Evolutionary conservation across 148 eudicot genomes (phyloP).

Genomic region (Camellia sinensis): DNA sequence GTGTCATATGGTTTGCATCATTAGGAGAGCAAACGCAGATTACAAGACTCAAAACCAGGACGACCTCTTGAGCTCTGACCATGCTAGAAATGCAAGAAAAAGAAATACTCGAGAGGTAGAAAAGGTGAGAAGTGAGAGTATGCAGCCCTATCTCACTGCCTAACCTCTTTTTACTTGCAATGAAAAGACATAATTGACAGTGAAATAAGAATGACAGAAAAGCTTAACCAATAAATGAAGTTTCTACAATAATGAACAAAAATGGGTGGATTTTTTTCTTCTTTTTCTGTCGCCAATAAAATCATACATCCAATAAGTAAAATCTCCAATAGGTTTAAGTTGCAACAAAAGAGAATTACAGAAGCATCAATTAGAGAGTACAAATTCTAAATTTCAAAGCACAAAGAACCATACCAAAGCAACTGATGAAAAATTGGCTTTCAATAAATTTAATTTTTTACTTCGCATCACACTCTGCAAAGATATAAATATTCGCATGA

Average conservation of each 20-base stretch:
- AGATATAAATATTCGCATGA: slow-evolving; percentile 1
- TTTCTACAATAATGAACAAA: neutral
- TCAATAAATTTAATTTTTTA: slow-evolving; percentile 26
- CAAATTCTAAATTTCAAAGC: neutral
- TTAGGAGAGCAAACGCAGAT: too few species aligned
- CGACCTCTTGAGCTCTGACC: too few species aligned
- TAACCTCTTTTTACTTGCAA: too few species aligned
- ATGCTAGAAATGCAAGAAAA: too few species aligned
- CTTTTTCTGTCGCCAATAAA: neutral
- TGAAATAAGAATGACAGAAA: slow-evolving; percentile 1
- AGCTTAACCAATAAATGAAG: slow-evolving; percentile 1
- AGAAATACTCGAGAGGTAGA: too few species aligned
- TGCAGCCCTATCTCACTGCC: too few species aligned
- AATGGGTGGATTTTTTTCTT: neutral
- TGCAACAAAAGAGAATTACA: neutral
- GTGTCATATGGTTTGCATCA: too few species aligned
- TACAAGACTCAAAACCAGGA: too few species aligned
- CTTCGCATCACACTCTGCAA: slow-evolving; percentile 41
- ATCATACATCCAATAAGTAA: neutral
- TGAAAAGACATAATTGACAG: neutral
- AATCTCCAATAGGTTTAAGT: neutral
- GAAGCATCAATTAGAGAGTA: neutral
- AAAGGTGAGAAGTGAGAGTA: too few species aligned
- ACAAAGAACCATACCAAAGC: slow-evolving; percentile 40
- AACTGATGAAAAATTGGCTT: slow-evolving; percentile 32